These are phyloP conservation scores for Neurospora pannonica DNA, from an alignment of 495 filamentous ascomycete species.

Conservation along the genomic window DNA sequence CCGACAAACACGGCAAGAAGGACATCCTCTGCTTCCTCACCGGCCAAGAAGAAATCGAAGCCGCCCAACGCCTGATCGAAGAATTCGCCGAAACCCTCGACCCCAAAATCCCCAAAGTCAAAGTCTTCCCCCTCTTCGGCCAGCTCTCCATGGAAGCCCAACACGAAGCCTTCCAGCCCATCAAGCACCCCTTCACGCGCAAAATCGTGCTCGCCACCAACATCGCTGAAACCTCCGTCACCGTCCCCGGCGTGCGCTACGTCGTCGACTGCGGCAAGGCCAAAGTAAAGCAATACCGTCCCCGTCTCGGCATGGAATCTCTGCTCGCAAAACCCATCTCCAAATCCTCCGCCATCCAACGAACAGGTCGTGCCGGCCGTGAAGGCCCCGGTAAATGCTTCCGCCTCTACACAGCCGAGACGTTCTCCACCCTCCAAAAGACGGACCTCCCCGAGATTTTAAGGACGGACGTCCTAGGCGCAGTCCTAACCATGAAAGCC, in stretches of 20 bases:
- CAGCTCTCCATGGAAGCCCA: slow-evolving; percentile 59
- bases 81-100: slow-evolving; percentile 64
- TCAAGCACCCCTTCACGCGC: slow-evolving; percentile 60
- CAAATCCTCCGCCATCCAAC: slow-evolving; percentile 84
- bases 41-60: slow-evolving; percentile 87
- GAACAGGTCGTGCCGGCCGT: slow-evolving; percentile 85
- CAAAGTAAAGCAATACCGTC: slow-evolving; percentile 87
- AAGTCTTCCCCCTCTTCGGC: slow-evolving; percentile 39
- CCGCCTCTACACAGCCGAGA: slow-evolving; percentile 77
- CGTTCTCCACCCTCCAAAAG: slow-evolving; percentile 60
- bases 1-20: slow-evolving; percentile 43
- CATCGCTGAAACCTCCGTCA: slow-evolving; percentile 96
- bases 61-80: slow-evolving; percentile 68
- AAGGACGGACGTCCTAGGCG: slow-evolving; percentile 74
- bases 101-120: slow-evolving; percentile 62
- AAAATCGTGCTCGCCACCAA: slow-evolving; percentile 93
- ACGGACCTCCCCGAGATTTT: slow-evolving; percentile 82
- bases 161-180: slow-evolving; percentile 71
- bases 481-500: slow-evolving; percentile 91
- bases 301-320: slow-evolving; percentile 78
- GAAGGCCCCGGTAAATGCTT: slow-evolving; percentile 87
- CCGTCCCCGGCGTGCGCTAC: slow-evolving; percentile 82
- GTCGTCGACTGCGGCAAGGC: slow-evolving; percentile 92
- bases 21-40: slow-evolving; percentile 92
- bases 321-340: slow-evolving; percentile 87